phyloP scores from a whole-genome alignment of 305 asterid species.

The Galium porrigens region DNA sequence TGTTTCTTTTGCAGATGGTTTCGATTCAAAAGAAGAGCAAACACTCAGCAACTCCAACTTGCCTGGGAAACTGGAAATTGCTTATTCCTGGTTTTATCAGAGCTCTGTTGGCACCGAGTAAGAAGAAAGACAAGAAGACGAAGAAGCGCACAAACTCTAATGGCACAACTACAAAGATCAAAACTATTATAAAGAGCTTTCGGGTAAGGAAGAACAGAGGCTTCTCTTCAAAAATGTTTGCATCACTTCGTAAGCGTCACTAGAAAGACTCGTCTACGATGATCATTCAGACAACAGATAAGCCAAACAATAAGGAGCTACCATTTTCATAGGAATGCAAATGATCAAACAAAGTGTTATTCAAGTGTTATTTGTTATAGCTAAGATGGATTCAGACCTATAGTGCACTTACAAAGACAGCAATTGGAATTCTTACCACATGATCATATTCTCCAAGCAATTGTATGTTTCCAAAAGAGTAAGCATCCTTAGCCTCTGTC shows the following conservation, averaged over 20 bases:
- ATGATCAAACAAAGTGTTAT: not conserved
- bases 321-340: not conserved
- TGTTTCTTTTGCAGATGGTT: conserved; percentile 17
- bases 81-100: conserved; percentile 24
- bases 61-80: conserved; percentile 30
- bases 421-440: conserved; percentile 35
- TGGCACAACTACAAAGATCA: conserved; percentile 19
- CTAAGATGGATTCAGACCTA: conserved; percentile 1
- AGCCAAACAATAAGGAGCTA: not conserved
- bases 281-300: too few species aligned
- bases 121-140: conserved; percentile 13
- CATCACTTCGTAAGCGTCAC: conserved; percentile 16
- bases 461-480: conserved; percentile 38
- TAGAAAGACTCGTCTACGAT: conserved; percentile 5
- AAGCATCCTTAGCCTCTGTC: conserved; percentile 29
- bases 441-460: conserved; percentile 34
- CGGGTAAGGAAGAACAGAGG: conserved; percentile 23
- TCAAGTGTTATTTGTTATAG: not conserved
- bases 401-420: conserved; percentile 32
- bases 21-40: conserved; percentile 19
- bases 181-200: conserved; percentile 25
- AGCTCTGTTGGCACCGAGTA: conserved; percentile 11
- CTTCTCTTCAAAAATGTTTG: conserved; percentile 18
- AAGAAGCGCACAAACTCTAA: conserved; percentile 1
- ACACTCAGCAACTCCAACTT: conserved; percentile 19